phyloP scores from a whole-genome alignment of 257 asterid species.

The Agastache rugosa region DNA sequence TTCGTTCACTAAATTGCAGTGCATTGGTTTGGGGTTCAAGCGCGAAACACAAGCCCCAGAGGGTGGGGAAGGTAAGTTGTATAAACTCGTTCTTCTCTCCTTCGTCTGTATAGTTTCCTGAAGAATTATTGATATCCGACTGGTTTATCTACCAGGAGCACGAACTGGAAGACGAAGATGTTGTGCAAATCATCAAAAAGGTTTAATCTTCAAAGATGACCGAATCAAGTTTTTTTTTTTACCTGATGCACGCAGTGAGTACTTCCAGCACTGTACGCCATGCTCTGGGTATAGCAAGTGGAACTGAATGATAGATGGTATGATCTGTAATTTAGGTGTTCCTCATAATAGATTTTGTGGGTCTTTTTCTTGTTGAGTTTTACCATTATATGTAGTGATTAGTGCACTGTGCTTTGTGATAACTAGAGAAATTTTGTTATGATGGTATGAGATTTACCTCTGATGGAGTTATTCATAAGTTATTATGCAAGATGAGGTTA shows the following conservation, averaged over 20 bases:
- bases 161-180: conserved; percentile 98
- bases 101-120: neutral
- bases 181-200: conserved; percentile 94
- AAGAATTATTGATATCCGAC: conserved; percentile 1
- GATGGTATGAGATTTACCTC: neutral
- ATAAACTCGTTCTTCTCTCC: neutral
- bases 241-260: conserved; percentile 24
- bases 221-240: neutral
- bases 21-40: conserved; percentile 99
- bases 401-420: conserved; percentile 7
- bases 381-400: conserved; percentile 10
- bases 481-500: no score
- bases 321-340: conserved; percentile 30
- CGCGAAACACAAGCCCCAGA: conserved; percentile 97
- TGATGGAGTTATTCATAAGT: no score
- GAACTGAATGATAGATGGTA: conserved; percentile 28
- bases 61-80: conserved; percentile 86
- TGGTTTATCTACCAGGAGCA: conserved; percentile 65
- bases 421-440: conserved; percentile 18
- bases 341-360: conserved; percentile 4
- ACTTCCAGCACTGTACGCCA: neutral
- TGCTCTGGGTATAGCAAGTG: neutral
- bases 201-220: conserved; percentile 44
- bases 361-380: neutral
- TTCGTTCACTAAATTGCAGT: conserved; percentile 50